Base-by-base conservation (phyloP, 345 rosid genomes). In the Aquilaria sinensis region DNA sequence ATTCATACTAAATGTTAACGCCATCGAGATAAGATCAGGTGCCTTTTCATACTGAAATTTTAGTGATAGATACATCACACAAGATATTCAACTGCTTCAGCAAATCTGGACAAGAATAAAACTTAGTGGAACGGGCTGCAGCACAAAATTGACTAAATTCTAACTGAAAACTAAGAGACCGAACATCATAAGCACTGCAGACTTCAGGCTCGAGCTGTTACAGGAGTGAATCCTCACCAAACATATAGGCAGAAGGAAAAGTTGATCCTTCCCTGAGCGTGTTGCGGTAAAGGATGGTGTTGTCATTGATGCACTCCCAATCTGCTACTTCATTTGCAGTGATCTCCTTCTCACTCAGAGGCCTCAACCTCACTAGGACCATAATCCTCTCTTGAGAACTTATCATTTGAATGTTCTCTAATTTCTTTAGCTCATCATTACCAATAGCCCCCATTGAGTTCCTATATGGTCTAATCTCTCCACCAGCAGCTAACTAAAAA, bases 261-360 rank as follows among this genome's bases (percentile, higher is more conserved):
- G 94, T 82, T 32, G 91, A 94, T 56, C 97, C 97, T 78, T 94
- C 99, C 52, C 97, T 85, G 61, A 94, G 88, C 34, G 89, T 88
- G 78, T 94, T 94, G 64, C 96, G 81, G 66, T 94, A 94, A 71
- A 94, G 76, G 62, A 90, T 77, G 29, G 97, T 81, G 52, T 84
- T 79, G 49, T 85, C 86, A 61, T 83, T 94, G 83, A 94, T 85
- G 80, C 99, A 94, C 71, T 94, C 99, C 99, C 99, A 94, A 59
- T 94, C 99, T 0, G 91, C 87, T 61, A 74, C 85, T 82, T 94
- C 99, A 72, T 70, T 78, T 51, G 77, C 87, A 33, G 61, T 60
- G 68, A 81, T 75, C 81, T 94, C 99, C 77, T 81, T 90, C 37
- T 94, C 97, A 61, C 73, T 94, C 84, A 90, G 74, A 64, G 99